Evolutionary conservation across 2,329 filamentous ascomycete genomes (phyloP).

Genomic region (Penicillium verrucosum): DNA sequence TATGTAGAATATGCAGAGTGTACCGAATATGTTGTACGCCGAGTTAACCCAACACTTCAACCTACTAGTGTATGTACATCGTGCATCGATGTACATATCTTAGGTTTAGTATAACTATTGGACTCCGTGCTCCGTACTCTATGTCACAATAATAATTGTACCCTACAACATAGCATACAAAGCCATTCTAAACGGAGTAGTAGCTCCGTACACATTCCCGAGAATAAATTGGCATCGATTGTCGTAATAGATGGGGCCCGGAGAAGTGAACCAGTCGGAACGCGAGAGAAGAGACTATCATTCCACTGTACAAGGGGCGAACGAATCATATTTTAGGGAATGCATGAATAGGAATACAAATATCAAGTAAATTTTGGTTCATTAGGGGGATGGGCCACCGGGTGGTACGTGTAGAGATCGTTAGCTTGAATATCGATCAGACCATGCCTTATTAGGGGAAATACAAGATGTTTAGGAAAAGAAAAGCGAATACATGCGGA

Average conservation of each 20-base stretch:
- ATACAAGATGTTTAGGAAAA: neutral
- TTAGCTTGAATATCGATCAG: slow-evolving; percentile 12
- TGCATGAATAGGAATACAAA: neutral
- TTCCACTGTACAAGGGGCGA: neutral
- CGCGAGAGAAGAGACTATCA: neutral
- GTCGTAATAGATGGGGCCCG: neutral
- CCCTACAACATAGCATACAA: neutral
- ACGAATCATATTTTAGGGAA: neutral
- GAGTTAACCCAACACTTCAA: neutral
- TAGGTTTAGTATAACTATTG: neutral
- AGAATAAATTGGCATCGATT: neutral
- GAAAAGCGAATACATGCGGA: neutral
- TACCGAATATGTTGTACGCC: neutral
- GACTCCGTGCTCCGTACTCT: neutral
- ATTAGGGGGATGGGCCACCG: neutral
- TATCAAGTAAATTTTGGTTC: neutral
- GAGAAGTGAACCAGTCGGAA: slow-evolving; percentile 1
- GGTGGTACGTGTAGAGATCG: slow-evolving; percentile 9
- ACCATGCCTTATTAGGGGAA: slow-evolving; percentile 6
- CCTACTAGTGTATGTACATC: neutral
- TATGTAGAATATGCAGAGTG: neutral
- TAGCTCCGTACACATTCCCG: neutral
- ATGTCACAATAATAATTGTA: neutral
- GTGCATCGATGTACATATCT: neutral
- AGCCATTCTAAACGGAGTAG: neutral